Evolutionary conservation across 2,329 filamentous ascomycete species (phyloP).

Genomic region (Neocatenulostroma microsporum): DNA sequence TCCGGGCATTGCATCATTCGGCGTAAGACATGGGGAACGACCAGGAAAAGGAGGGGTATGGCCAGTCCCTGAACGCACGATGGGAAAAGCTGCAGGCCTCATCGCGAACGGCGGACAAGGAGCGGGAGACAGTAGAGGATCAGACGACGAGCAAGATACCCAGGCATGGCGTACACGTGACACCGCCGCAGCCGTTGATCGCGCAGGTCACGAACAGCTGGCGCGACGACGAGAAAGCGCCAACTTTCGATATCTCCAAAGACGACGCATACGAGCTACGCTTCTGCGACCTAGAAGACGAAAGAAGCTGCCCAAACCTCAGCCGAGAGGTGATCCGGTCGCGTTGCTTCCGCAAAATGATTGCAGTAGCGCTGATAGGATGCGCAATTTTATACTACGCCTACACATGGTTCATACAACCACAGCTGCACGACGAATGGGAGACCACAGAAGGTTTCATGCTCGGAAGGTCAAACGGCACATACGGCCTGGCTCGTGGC

Average conservation of each 20-base stretch:
- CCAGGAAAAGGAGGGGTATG: no score
- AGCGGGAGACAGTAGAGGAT: no score
- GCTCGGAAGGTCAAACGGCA: constrained; percentile 15
- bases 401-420: constrained; percentile 33
- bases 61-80: no score
- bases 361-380: constrained; percentile 27
- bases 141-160: no score
- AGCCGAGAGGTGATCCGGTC: constrained; percentile 12
- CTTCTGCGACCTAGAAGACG: constrained; percentile 30
- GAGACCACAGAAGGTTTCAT: constrained; percentile 30
- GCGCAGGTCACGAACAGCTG: constrained; percentile 12
- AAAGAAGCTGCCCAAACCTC: constrained; percentile 22
- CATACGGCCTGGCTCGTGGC: constrained; percentile 24
- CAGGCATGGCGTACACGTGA: no score
- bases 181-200: constrained; percentile 7
- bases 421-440: constrained; percentile 29
- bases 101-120: no score
- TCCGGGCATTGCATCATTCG: no score
- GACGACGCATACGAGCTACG: constrained; percentile 14
- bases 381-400: constrained; percentile 25
- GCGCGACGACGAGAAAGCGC: constrained; percentile 7
- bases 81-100: no score
- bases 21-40: no score
- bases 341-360: constrained; percentile 23
- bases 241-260: neutral